Evolutionary conservation across 345 rosid genomes (phyloP), one percentile per base, ranked within the genome.

Genomic region (Alliaria petiolata): DNA sequence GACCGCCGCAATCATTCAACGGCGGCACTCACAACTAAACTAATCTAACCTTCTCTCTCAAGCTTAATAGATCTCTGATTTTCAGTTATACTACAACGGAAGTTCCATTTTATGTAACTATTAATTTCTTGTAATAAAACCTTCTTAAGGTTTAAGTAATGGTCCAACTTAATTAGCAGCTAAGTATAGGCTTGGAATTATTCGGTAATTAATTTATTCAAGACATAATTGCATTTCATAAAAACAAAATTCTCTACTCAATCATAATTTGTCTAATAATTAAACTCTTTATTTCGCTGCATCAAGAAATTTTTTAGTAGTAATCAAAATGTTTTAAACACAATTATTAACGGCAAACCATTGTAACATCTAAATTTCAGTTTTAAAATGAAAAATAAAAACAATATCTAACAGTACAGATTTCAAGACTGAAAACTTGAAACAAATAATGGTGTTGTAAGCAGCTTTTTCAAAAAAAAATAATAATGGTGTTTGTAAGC

Each of bases 1-100:
- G 62, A 61, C 74, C 61, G 78, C 68, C 63, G 69, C 47, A 60
- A 60, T 8, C 35, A 44, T 75, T 74, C 72, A 74, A 66, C 55
- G 40, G n/a, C n/a, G n/a, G 54, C 67, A 38, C 60, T 54, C 20
- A 52, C 53, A 68, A 52, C 49, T 33, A 35, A 74, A 50, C 53
- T 39, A 66, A 65, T 56, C 22, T 10, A 61, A 19, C 43, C 46
- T 44, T 43, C 58, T 52, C 52, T 68, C 54, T 13, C 31, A 43
- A 61, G 58, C 20, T 68, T 61, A 17, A 14, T 58, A 28, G 36
- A 67, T 51, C 31, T 67, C 28, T 50, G 19, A 36, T 39, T 51
- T 39, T 33, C 20, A 17, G 15, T 67, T 33, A 20, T 53, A 22
- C 25, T 42, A 51, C 8, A 50, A 51, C 33, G 31, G 53, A 62